Conservation (phyloP, 1,139 yeast genomes). For the Suhomyces coccinellae region DNA sequence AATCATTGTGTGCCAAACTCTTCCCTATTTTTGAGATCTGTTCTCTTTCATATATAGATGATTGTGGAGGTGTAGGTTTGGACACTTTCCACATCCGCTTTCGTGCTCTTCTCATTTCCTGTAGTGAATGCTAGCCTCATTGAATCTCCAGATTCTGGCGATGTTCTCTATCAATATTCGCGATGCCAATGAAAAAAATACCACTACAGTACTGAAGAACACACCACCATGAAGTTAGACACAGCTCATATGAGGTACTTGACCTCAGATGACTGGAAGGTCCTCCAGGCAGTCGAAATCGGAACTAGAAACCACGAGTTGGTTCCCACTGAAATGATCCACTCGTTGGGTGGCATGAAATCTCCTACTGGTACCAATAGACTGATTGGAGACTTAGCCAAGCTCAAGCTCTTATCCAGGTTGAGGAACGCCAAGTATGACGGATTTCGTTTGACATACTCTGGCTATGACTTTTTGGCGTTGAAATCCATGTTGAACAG, state of each 20-base stretch:
- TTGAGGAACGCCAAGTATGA: constrained; percentile 87
- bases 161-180: neutral
- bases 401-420: constrained; percentile 72
- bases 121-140: neutral
- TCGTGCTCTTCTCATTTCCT: neutral
- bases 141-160: neutral
- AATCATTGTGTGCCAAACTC: constrained; percentile 10
- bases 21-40: constrained; percentile 3
- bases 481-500: constrained; percentile 77
- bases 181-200: constrained; percentile 1
- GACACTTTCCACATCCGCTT: constrained; percentile 7
- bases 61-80: neutral
- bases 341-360: constrained; percentile 74
- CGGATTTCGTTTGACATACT: constrained; percentile 85
- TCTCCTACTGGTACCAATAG: constrained; percentile 76
- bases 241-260: constrained; percentile 91
- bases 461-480: constrained; percentile 91
- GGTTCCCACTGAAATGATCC: constrained; percentile 86
- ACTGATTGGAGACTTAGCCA: constrained; percentile 83
- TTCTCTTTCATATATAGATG: neutral
- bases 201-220: neutral
- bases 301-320: constrained; percentile 94
- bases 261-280: constrained; percentile 86
- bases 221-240: constrained; percentile 73
- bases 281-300: constrained; percentile 82